A percentile compares a stretch with the other conserved stretches of the same genome.
Evolutionary conservation across 2,329 filamentous ascomycete species (phyloP).

Genomic region (Fusarium sp.): DNA sequence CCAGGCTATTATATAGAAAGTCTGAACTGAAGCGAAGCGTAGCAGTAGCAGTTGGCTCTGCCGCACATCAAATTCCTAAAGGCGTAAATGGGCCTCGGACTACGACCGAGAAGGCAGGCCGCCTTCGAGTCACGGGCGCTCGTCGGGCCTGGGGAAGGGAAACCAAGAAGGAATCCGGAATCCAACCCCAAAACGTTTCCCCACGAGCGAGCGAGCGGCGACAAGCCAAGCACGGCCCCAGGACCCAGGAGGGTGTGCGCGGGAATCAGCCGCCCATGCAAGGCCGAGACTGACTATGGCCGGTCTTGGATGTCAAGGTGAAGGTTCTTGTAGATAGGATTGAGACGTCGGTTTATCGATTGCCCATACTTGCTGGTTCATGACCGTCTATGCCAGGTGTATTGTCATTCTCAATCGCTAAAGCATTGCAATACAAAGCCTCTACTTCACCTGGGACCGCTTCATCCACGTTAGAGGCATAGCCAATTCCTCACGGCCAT

Average conservation of each 20-base stretch:
- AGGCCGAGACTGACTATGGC: constrained; percentile 10
- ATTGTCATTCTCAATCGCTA: background rate
- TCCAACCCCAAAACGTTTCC: constrained; percentile 19
- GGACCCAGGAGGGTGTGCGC: background rate
- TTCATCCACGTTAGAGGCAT: background rate
- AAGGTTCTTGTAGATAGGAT: background rate
- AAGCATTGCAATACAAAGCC: background rate
- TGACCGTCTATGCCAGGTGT: background rate
- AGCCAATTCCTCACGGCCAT: constrained; percentile 31
- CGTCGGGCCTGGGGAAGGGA: constrained; percentile 40
- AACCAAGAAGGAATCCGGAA: constrained; percentile 13
- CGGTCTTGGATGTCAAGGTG: constrained; percentile 4
- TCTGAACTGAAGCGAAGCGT: constrained; percentile 9
- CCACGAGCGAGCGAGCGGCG: constrained; percentile 4
- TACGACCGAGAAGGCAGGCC: constrained; percentile 30
- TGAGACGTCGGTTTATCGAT: background rate
- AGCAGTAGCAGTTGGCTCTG: constrained; percentile 7
- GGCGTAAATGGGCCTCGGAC: constrained; percentile 35
- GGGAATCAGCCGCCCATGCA: background rate
- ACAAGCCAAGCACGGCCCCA: background rate
- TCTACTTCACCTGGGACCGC: background rate
- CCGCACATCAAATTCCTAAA: constrained; percentile 35
- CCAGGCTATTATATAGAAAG: constrained; percentile 26
- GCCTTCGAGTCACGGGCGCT: constrained; percentile 25
- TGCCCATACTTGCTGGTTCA: background rate